These are phyloP conservation scores for Phalaenopsis equestris DNA, from an alignment of 106 monocot species.

Conservation along the genomic window DNA sequence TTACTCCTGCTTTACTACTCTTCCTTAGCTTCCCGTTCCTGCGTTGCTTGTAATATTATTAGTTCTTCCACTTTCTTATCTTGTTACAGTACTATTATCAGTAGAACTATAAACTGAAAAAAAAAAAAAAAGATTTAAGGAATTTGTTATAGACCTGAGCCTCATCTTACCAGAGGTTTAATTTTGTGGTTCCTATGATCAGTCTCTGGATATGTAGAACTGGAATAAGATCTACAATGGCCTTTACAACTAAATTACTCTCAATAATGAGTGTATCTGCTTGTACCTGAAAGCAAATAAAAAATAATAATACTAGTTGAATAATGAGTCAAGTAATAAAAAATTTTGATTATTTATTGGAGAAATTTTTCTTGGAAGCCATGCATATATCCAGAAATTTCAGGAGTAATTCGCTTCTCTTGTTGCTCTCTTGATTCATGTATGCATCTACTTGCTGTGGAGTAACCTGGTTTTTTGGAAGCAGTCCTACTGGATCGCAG, in stretches of 20 bases:
- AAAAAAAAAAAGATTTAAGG: background rate
- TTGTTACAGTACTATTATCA: background rate
- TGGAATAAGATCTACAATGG: constrained; percentile 54
- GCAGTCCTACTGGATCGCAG: constrained; percentile 31
- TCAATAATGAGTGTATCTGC: constrained; percentile 57
- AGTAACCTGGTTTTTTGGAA: constrained; percentile 24
- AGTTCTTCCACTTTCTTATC: background rate
- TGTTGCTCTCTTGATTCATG: constrained; percentile 29
- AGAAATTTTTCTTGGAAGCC: constrained; percentile 6
- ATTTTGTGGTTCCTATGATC: constrained; percentile 50
- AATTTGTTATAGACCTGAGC: background rate
- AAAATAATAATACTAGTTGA: background rate
- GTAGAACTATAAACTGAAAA: background rate
- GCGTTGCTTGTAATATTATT: background rate
- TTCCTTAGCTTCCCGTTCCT: constrained; percentile 31
- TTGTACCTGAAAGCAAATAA: constrained; percentile 21
- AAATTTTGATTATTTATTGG: background rate
- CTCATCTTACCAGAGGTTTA: constrained; percentile 37
- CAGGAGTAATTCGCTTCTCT: constrained; percentile 36
- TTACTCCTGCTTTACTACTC: constrained; percentile 51
- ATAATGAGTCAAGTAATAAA: background rate
- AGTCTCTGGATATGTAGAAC: constrained; percentile 43
- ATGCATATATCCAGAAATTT: constrained; percentile 28
- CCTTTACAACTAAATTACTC: constrained; percentile 40
- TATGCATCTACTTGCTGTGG: constrained; percentile 30